These are phyloP conservation scores for Cladophialophora exuberans DNA, from an alignment of 2,329 filamentous ascomycete species.

Conservation along the genomic window DNA sequence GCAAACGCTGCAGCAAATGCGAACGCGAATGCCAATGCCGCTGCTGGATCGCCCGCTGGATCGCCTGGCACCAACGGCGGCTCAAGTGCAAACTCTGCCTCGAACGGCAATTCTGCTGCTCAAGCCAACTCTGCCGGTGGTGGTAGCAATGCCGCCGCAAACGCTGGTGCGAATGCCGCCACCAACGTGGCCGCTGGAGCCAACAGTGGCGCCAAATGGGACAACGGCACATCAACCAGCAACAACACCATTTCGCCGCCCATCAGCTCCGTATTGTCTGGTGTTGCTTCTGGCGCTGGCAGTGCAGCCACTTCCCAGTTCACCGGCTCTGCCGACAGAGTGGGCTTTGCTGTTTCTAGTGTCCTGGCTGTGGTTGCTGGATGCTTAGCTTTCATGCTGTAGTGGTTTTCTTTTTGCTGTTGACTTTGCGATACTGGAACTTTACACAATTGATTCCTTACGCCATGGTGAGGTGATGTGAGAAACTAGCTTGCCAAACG, in stretches of 20 bases:
- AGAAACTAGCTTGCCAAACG: not conserved
- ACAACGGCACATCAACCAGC: constrained; percentile 3
- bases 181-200: constrained; percentile 18
- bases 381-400: constrained; percentile 26
- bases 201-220: constrained; percentile 2
- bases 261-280: constrained; percentile 15
- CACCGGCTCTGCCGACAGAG: constrained; percentile 5
- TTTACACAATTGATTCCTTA: not conserved
- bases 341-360: constrained; percentile 18
- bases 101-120: constrained; percentile 9
- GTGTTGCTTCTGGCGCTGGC: constrained; percentile 5
- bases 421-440: too few species aligned
- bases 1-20: not conserved
- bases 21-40: not conserved
- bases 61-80: not conserved
- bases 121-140: constrained; percentile 12
- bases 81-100: constrained; percentile 17
- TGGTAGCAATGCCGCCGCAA: constrained; percentile 25
- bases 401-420: not conserved
- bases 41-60: not conserved
- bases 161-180: constrained; percentile 13
- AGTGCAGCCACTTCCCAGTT: constrained; percentile 13
- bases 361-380: constrained; percentile 23
- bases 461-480: not conserved
- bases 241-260: constrained; percentile 20